phyloP scores from a whole-genome alignment of 164 flowering plant species.

The Dillenia suffruticosa region DNA sequence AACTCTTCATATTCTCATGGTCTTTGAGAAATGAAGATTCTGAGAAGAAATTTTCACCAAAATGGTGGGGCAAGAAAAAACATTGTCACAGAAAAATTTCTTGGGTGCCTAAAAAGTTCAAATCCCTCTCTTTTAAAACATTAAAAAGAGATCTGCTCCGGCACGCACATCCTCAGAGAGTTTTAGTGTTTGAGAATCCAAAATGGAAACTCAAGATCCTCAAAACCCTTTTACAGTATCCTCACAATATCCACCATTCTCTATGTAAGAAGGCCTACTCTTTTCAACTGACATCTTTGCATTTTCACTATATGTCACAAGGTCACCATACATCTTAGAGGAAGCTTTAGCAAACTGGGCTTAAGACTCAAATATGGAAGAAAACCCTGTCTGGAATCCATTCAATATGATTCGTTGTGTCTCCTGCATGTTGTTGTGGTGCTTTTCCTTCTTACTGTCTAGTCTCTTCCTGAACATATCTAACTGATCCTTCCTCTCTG shows the following conservation, averaged over 20 bases:
- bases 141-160: slow-evolving; percentile 85
- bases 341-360: slow-evolving; percentile 71
- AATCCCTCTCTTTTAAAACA: slow-evolving; percentile 3
- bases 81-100: background rate
- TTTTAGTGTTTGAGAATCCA: slow-evolving; percentile 5
- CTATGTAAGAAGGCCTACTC: slow-evolving; percentile 28
- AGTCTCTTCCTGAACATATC: slow-evolving; percentile 48
- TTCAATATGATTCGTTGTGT: slow-evolving; percentile 61
- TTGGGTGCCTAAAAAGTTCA: no score
- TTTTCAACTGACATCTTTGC: slow-evolving; percentile 22
- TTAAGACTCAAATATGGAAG: slow-evolving; percentile 57
- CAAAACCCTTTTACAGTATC: background rate
- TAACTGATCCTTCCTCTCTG: slow-evolving; percentile 55
- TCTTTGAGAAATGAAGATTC: background rate
- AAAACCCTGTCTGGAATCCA: slow-evolving; percentile 76
- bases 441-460: slow-evolving; percentile 63
- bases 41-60: slow-evolving; percentile 6
- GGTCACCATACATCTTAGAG: slow-evolving; percentile 56
- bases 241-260: slow-evolving; percentile 11
- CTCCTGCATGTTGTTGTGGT: slow-evolving; percentile 65
- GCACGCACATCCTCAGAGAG: slow-evolving; percentile 23
- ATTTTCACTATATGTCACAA: slow-evolving; percentile 39
- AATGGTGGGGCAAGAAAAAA: slow-evolving; percentile 12
- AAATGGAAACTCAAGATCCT: slow-evolving; percentile 24
- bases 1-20: background rate